A percentile compares a stretch with the other conserved stretches of the same genome.
Evolutionary conservation across 2,329 filamentous ascomycete genomes (phyloP).

Genomic region (Botrytis fabae): DNA sequence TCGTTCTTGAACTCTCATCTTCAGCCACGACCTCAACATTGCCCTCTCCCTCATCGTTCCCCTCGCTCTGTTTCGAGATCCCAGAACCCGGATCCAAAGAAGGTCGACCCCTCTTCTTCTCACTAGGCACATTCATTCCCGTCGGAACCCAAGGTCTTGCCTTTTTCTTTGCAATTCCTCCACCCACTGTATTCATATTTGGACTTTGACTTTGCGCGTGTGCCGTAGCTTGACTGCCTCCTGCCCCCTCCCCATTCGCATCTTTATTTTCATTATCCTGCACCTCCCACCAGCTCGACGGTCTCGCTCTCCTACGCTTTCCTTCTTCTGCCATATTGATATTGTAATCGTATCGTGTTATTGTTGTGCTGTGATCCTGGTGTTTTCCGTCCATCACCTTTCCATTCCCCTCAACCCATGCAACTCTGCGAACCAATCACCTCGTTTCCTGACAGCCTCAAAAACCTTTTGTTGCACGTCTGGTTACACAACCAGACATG

Average conservation of each 20-base stretch:
- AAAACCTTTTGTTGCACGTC: constrained; percentile 12
- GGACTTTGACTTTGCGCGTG: constrained; percentile 19
- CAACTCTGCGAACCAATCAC: constrained; percentile 5
- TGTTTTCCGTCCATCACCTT: not conserved
- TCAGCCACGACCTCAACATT: not conserved
- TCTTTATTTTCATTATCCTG: not conserved
- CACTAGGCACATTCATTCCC: not conserved
- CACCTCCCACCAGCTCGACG: constrained; percentile 37
- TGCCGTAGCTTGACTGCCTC: not conserved
- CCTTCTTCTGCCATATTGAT: constrained; percentile 21
- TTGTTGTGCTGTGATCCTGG: not conserved
- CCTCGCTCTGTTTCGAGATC: not conserved
- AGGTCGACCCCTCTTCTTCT: not conserved
- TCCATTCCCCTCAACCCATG: not conserved
- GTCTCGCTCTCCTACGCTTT: constrained; percentile 36
- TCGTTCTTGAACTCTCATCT: not conserved
- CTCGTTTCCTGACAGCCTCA: not conserved
- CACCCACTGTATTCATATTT: constrained; percentile 15
- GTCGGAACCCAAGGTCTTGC: constrained; percentile 4
- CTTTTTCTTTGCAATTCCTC: constrained; percentile 6
- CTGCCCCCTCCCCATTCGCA: not conserved
- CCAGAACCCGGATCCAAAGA: not conserved
- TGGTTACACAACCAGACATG: not conserved
- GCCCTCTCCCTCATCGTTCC: not conserved
- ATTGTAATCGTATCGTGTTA: not conserved